These are phyloP conservation scores for Malbranchea zuffiana DNA, from an alignment of 2,329 filamentous ascomycete genomes.

Conservation along the genomic window DNA sequence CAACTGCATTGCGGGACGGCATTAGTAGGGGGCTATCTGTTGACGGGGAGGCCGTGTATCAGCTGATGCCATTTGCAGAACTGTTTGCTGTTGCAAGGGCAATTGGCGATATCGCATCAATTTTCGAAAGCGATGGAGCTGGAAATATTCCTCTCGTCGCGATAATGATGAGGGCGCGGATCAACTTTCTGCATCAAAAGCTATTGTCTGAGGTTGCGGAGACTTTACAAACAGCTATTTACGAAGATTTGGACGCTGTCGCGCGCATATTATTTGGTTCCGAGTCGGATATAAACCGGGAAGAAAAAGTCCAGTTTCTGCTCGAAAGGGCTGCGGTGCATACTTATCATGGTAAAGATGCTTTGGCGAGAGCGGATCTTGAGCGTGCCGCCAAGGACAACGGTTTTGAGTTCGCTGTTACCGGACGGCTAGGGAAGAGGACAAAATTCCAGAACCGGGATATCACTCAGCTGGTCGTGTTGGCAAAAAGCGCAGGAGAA, in stretches of 20 bases:
- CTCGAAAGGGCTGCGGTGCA: conserved; percentile 75
- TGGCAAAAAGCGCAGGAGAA: conserved; percentile 58
- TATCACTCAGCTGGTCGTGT: conserved; percentile 76
- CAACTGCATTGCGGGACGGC: conserved; percentile 37
- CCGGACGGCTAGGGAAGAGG: conserved; percentile 67
- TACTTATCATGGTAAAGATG: conserved; percentile 72
- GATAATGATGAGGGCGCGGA: conserved; percentile 56
- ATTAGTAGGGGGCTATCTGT: conserved; percentile 60
- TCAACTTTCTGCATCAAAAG: conserved; percentile 62
- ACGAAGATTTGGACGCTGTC: conserved; percentile 18
- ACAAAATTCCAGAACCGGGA: conserved; percentile 36
- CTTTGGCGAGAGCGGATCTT: conserved; percentile 60
- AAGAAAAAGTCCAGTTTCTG: conserved; percentile 47
- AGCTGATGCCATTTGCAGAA: conserved; percentile 71
- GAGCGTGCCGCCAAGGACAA: conserved; percentile 54
- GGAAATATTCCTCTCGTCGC: conserved; percentile 30
- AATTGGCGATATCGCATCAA: conserved; percentile 42
- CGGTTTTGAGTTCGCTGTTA: conserved; percentile 71
- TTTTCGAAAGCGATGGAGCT: not conserved
- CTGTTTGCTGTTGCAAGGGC: conserved; percentile 67
- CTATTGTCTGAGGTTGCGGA: conserved; percentile 53
- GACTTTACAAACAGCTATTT: conserved; percentile 35
- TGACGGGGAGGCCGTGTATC: conserved; percentile 80
- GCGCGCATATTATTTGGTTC: not conserved
- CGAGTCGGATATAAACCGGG: conserved; percentile 18